Conservation (phyloP, 257 asterid genomes). For the Solanum gandarillasii region DNA sequence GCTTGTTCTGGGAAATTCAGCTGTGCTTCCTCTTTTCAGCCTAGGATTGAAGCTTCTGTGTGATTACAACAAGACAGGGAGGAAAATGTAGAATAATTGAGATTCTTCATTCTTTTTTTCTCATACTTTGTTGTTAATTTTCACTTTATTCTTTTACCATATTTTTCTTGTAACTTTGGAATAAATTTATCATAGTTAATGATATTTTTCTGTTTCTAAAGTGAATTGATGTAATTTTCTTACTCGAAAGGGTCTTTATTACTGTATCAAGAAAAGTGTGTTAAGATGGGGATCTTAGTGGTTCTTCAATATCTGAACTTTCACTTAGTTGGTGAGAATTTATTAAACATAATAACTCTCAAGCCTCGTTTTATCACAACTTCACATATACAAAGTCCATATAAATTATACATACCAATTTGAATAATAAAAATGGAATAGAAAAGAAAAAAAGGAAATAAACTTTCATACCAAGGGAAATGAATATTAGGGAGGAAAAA, state of each 20-base stretch:
- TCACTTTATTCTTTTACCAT: neutral
- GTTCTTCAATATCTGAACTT: too few species aligned
- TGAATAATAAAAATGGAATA: too few species aligned
- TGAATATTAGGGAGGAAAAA: too few species aligned
- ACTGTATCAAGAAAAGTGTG: neutral
- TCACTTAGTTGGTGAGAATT: too few species aligned
- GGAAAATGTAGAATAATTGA: neutral
- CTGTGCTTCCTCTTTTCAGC: conserved; percentile 65
- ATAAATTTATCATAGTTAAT: neutral
- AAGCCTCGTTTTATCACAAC: neutral
- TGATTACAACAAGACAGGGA: neutral
- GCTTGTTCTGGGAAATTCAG: conserved; percentile 30
- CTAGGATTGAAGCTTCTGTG: conserved; percentile 67
- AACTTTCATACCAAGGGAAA: too few species aligned
- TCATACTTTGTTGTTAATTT: neutral
- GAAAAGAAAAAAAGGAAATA: too few species aligned
- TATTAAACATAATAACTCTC: neutral
- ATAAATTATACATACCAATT: neutral
- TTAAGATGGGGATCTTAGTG: neutral
- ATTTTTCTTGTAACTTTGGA: neutral
- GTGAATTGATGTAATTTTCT: neutral
- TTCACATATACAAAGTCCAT: neutral
- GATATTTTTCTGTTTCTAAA: neutral
- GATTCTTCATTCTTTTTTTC: neutral
- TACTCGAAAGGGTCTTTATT: neutral